A percentile compares a stretch with the other conserved stretches of the same genome.
phyloP scores from a whole-genome alignment of 2,329 filamentous ascomycete species.

The Madurella fahalii region DNA sequence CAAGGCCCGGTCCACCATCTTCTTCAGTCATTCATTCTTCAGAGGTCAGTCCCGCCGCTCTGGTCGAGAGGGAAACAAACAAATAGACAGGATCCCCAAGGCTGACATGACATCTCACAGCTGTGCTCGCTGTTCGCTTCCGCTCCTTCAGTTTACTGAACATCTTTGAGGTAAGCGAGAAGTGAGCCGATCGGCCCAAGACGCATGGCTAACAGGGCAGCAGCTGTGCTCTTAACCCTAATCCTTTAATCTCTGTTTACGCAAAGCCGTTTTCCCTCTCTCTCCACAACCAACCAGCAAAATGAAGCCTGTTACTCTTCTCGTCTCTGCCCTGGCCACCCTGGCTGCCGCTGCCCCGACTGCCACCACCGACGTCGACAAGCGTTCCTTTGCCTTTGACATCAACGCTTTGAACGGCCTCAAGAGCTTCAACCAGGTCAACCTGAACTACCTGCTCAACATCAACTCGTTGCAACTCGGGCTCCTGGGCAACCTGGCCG shows the following conservation, averaged over 20 bases:
- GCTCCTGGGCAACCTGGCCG: constrained; percentile 39
- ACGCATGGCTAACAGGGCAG: neutral
- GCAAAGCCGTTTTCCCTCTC: constrained; percentile 24
- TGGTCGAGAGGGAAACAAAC: constrained; percentile 1
- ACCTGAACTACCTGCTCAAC: constrained; percentile 44
- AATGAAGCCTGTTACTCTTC: constrained; percentile 47
- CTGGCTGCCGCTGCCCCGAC: constrained; percentile 42
- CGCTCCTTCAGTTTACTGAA: constrained; percentile 40
- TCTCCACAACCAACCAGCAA: constrained; percentile 34
- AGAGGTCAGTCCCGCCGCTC: constrained; percentile 37
- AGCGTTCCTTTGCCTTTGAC: constrained; percentile 36
- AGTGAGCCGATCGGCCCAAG: neutral
- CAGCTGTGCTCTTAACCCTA: constrained; percentile 44
- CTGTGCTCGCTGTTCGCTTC: constrained; percentile 47
- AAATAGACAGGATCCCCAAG: neutral
- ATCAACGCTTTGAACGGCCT: constrained; percentile 42
- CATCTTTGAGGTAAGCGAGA: constrained; percentile 36
- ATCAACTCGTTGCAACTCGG: constrained; percentile 45
- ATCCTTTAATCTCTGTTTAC: constrained; percentile 32
- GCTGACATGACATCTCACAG: constrained; percentile 28
- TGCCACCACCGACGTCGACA: constrained; percentile 31
- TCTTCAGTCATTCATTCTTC: constrained; percentile 43
- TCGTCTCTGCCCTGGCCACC: constrained; percentile 43
- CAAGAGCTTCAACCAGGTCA: constrained; percentile 36
- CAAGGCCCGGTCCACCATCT: constrained; percentile 29